These are phyloP conservation scores for Botrytis aclada DNA, from an alignment of 2,329 filamentous ascomycete species.

Conservation along the genomic window DNA sequence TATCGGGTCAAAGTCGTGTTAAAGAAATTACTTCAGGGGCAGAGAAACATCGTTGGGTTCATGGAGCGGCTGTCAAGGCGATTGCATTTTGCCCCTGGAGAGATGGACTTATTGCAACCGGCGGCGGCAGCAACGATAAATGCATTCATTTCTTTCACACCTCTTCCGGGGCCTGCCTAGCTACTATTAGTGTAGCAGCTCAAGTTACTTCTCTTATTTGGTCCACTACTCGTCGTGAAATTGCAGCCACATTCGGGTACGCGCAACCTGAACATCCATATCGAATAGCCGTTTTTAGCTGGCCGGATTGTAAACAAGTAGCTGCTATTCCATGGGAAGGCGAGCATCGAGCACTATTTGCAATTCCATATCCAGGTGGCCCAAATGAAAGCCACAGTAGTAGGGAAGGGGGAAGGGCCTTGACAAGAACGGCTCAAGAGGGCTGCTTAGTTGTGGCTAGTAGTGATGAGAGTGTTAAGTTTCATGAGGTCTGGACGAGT, in stretches of 20 bases:
- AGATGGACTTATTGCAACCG: constrained; percentile 79
- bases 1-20: constrained; percentile 38
- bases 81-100: constrained; percentile 98
- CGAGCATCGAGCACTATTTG: constrained; percentile 77
- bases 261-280: constrained; percentile 85
- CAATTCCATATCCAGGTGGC: constrained; percentile 76
- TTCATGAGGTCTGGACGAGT: constrained; percentile 89
- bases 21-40: constrained; percentile 51
- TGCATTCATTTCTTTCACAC: constrained; percentile 96
- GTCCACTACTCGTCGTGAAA: constrained; percentile 81
- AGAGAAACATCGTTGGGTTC: constrained; percentile 70
- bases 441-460: constrained; percentile 89
- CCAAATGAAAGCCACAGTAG: constrained; percentile 41
- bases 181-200: constrained; percentile 86
- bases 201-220: constrained; percentile 93
- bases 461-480: constrained; percentile 89
- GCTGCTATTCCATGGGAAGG: constrained; percentile 81
- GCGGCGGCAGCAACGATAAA: constrained; percentile 90
- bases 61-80: constrained; percentile 89
- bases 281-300: constrained; percentile 88
- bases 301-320: constrained; percentile 86
- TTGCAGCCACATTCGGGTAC: constrained; percentile 91
- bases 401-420: constrained; percentile 51
- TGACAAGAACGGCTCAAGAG: constrained; percentile 59
- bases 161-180: constrained; percentile 74